These are phyloP conservation scores for Celoporthe dispersa DNA, from an alignment of 2,329 filamentous ascomycete species.

Conservation along the genomic window DNA sequence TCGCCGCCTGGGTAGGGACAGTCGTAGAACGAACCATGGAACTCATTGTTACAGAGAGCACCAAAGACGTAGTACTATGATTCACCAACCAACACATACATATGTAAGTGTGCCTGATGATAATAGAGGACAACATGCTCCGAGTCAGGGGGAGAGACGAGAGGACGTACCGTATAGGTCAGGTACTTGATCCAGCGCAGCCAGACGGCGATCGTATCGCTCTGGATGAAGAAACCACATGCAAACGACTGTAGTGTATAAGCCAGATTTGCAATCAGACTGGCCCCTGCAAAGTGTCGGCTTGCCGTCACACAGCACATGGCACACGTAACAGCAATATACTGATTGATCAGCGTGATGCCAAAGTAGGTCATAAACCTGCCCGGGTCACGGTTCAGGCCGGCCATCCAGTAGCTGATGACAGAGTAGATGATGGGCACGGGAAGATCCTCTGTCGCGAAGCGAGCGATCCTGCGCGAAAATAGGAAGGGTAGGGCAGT, in stretches of 20 bases:
- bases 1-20: conserved; percentile 68
- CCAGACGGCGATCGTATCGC: conserved; percentile 74
- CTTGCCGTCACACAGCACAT: conserved; percentile 68
- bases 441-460: conserved; percentile 73
- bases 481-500: conserved; percentile 71
- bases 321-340: conserved; percentile 74
- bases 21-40: conserved; percentile 72
- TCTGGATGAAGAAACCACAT: conserved; percentile 78
- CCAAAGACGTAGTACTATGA: conserved; percentile 72
- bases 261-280: conserved; percentile 71
- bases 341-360: conserved; percentile 71
- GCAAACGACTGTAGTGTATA: conserved; percentile 77
- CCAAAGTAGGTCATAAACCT: conserved; percentile 76
- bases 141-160: no score
- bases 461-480: conserved; percentile 69
- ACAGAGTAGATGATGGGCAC: conserved; percentile 72
- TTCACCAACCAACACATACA: conserved; percentile 34
- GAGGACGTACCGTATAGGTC: conserved; percentile 54
- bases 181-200: conserved; percentile 78
- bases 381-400: conserved; percentile 64
- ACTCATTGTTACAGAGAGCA: conserved; percentile 74
- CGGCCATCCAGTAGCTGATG: conserved; percentile 80
- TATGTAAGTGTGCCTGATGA: background rate
- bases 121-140: background rate
- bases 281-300: conserved; percentile 71